Evolutionary conservation across 2,329 filamentous ascomycete species (phyloP).

Genomic region (Ophiosphaerella korrae): DNA sequence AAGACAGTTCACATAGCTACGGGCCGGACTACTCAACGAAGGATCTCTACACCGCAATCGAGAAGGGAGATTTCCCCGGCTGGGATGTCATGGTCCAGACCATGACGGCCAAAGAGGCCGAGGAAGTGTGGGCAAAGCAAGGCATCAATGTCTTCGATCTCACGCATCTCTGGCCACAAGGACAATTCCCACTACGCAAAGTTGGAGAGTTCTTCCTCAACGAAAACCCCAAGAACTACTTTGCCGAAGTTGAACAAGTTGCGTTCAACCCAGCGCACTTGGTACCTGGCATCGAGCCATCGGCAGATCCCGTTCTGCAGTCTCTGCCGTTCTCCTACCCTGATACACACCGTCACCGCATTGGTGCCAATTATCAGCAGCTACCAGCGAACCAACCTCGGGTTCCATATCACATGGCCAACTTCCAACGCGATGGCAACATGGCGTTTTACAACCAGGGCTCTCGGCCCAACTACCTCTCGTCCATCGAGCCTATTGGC

Average conservation of each 20-base stretch:
- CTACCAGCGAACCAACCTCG: conserved; percentile 59
- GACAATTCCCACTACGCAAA: conserved; percentile 58
- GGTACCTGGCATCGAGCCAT: conserved; percentile 70
- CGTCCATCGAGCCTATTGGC: conserved; percentile 58
- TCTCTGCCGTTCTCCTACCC: conserved; percentile 73
- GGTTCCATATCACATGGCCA: conserved; percentile 63
- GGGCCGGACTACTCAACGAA: conserved; percentile 60
- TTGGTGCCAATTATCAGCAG: conserved; percentile 65
- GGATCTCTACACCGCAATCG: conserved; percentile 58
- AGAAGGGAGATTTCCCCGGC: conserved; percentile 58
- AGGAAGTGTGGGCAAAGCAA: conserved; percentile 58
- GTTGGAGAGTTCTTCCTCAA: conserved; percentile 59
- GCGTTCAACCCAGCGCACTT: conserved; percentile 72
- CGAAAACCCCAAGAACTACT: conserved; percentile 65
- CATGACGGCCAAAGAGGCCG: conserved; percentile 59
- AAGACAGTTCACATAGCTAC: conserved; percentile 57
- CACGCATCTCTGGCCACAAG: conserved; percentile 61
- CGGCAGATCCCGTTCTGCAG: conserved; percentile 72
- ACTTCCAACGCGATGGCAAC: conserved; percentile 73
- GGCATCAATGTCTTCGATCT: conserved; percentile 61
- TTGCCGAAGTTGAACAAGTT: conserved; percentile 71
- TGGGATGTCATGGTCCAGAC: conserved; percentile 59
- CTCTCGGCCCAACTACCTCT: conserved; percentile 62
- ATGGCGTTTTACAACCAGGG: conserved; percentile 73
- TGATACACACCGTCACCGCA: conserved; percentile 65